Evolutionary conservation across 1,139 yeast genomes (phyloP).

Genomic region (Suhomyces yuchorum): DNA sequence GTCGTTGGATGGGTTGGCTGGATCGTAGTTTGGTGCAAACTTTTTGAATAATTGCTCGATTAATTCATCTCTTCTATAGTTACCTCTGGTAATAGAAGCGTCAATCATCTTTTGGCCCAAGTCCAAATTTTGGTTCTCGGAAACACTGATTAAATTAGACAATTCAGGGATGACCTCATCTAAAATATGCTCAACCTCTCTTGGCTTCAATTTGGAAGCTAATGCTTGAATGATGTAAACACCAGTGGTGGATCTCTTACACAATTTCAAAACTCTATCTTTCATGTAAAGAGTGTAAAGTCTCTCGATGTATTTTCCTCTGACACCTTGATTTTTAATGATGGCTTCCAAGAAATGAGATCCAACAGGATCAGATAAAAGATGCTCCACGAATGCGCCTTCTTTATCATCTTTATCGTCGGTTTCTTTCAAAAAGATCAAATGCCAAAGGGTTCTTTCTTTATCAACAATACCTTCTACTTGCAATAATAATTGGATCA

Average conservation of each 20-base stretch:
- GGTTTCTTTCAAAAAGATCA: slow-evolving; percentile 44
- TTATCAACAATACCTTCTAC: slow-evolving; percentile 81
- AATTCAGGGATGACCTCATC: slow-evolving; percentile 72
- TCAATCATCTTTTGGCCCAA: slow-evolving; percentile 69
- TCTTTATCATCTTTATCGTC: slow-evolving; percentile 63
- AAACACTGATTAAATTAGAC: slow-evolving; percentile 55
- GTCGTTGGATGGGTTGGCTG: slow-evolving; percentile 36
- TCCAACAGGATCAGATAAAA: slow-evolving; percentile 85
- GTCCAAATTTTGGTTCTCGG: slow-evolving; percentile 61
- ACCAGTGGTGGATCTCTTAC: slow-evolving; percentile 80
- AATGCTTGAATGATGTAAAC: slow-evolving; percentile 77
- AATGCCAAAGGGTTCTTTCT: slow-evolving; percentile 68
- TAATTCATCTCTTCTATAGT: slow-evolving; percentile 67
- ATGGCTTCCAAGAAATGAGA: slow-evolving; percentile 83
- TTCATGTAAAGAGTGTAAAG: slow-evolving; percentile 72
- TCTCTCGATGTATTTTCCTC: slow-evolving; percentile 69
- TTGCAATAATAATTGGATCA: slow-evolving; percentile 74
- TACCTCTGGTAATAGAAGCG: slow-evolving; percentile 60
- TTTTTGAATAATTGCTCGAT: slow-evolving; percentile 60
- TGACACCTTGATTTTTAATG: slow-evolving; percentile 60
- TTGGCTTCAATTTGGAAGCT: slow-evolving; percentile 59
- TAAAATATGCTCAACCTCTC: slow-evolving; percentile 62
- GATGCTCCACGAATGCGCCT: slow-evolving; percentile 79
- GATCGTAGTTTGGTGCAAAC: slow-evolving; percentile 53
- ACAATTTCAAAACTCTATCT: slow-evolving; percentile 68